These are phyloP conservation scores for Oidium heveae DNA, from an alignment of 2,329 filamentous ascomycete genomes.

Conservation along the genomic window DNA sequence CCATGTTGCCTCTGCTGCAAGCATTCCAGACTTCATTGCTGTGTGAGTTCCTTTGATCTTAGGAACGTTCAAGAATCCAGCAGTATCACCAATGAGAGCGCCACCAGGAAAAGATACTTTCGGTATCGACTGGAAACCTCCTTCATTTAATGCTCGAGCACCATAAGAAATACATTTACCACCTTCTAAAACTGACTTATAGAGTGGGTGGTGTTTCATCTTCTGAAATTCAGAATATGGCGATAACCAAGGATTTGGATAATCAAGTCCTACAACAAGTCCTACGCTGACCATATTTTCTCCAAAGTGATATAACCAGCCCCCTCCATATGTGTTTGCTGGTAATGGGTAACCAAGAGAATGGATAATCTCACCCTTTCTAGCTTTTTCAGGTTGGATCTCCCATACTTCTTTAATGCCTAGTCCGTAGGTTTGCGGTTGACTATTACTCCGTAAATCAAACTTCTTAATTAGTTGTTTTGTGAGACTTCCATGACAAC, in stretches of 20 bases:
- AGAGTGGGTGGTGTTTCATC: constrained; percentile 92
- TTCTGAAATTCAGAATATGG: constrained; percentile 95
- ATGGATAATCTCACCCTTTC: constrained; percentile 63
- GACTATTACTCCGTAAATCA: constrained; percentile 65
- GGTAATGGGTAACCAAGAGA: constrained; percentile 82
- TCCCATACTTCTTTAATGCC: constrained; percentile 98
- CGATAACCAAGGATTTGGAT: constrained; percentile 86
- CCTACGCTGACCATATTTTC: constrained; percentile 89
- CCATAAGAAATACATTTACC: constrained; percentile 96
- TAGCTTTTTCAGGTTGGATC: constrained; percentile 75
- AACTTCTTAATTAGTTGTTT: constrained; percentile 93
- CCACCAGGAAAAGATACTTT: constrained; percentile 93
- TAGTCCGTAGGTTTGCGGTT: constrained; percentile 85
- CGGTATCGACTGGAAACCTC: constrained; percentile 91
- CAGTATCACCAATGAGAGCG: constrained; percentile 84
- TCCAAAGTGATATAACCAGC: constrained; percentile 99
- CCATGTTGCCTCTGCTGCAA: constrained; percentile 80
- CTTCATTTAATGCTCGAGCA: constrained; percentile 74
- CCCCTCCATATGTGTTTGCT: constrained; percentile 76
- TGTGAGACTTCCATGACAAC: constrained; percentile 81
- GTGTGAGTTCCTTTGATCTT: constrained; percentile 98
- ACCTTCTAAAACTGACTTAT: constrained; percentile 65
- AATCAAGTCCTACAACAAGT: constrained; percentile 80
- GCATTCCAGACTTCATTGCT: constrained; percentile 91
- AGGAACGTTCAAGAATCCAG: constrained; percentile 88